A percentile compares a stretch with the other conserved stretches of the same genome.
Conservation (phyloP, 495 filamentous ascomycete genomes). For the Penicillium herquei region DNA sequence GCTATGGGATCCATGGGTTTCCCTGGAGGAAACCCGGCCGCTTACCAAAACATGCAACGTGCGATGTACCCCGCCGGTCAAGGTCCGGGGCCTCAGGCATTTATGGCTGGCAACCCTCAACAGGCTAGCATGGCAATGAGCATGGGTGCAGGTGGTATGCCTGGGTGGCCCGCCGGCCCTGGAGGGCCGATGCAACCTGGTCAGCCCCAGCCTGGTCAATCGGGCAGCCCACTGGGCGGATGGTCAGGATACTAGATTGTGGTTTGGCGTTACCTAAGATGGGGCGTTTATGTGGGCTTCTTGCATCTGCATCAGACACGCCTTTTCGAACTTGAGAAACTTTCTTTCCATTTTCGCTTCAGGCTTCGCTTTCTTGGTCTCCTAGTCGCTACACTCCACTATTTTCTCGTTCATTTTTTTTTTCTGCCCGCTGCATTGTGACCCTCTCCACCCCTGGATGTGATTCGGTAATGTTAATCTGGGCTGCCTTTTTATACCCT, state of each 20-base stretch:
- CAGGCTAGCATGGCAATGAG: conserved; percentile 40
- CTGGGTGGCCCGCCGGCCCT: conserved; percentile 39
- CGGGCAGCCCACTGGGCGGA: conserved; percentile 42
- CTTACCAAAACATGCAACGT: conserved; percentile 38
- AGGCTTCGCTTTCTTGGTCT: conserved; percentile 16
- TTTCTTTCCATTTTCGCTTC: conserved; percentile 12
- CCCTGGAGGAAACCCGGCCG: conserved; percentile 34
- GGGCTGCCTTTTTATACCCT: conserved; percentile 45
- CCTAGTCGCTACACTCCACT: conserved; percentile 18
- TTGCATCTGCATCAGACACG: conserved; percentile 16
- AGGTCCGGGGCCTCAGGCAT: conserved; percentile 38
- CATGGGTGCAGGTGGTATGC: conserved; percentile 41
- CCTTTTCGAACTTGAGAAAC: not conserved
- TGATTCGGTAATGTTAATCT: conserved; percentile 39
- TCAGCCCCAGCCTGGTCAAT: conserved; percentile 44
- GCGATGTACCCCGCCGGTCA: conserved; percentile 45
- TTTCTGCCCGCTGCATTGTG: conserved; percentile 24
- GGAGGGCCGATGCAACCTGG: conserved; percentile 43
- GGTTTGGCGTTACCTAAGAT: conserved; percentile 29
- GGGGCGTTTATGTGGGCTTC: conserved; percentile 24
- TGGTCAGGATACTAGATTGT: conserved; percentile 43
- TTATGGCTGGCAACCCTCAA: conserved; percentile 40
- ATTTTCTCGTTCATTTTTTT: conserved; percentile 12
- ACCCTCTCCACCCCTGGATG: conserved; percentile 26
- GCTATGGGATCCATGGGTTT: conserved; percentile 47